A percentile compares a stretch with the other conserved stretches of the same genome.
These are phyloP conservation scores for Skeletonema menzelii DNA, from an alignment of 108 stramenopile species.

Conservation along the genomic window DNA sequence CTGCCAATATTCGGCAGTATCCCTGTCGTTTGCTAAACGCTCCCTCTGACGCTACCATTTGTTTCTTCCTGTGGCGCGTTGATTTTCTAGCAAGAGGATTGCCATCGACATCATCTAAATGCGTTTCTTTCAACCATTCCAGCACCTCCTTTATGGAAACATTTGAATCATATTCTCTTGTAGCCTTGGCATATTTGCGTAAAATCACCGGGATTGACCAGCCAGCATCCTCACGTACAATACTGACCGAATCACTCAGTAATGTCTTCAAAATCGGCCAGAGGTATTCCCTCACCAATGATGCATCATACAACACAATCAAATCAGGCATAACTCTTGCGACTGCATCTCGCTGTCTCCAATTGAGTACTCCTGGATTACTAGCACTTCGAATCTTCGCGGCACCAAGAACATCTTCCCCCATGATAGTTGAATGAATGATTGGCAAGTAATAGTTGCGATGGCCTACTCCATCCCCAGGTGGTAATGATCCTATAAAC, in stretches of 20 bases:
- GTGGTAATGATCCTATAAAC: constrained; percentile 67
- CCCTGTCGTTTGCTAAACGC: constrained; percentile 79
- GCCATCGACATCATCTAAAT: constrained; percentile 46
- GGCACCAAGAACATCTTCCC: constrained; percentile 75
- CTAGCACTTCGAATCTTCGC: constrained; percentile 69
- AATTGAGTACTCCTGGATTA: constrained; percentile 88
- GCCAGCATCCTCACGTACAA: constrained; percentile 80
- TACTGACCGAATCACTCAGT: constrained; percentile 72
- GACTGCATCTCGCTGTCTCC: constrained; percentile 91
- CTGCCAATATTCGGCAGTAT: constrained; percentile 72
- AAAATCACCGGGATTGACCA: constrained; percentile 78
- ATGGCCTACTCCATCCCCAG: constrained; percentile 37
- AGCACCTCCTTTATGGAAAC: constrained; percentile 59
- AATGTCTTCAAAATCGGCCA: constrained; percentile 80
- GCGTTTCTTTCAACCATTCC: constrained; percentile 65
- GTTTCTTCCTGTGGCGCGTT: constrained; percentile 28
- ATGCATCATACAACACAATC: constrained; percentile 60
- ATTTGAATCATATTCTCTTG: constrained; percentile 22
- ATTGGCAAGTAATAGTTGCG: constrained; percentile 71
- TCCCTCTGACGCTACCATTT: constrained; percentile 47
- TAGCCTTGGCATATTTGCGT: constrained; percentile 41
- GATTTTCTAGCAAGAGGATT: constrained; percentile 2
- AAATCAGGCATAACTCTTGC: constrained; percentile 84
- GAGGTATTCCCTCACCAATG: constrained; percentile 56
- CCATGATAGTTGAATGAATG: constrained; percentile 74